A percentile compares a stretch with the other conserved stretches of the same genome.
phyloP scores from a whole-genome alignment of 331 rosid genomes.

The Quercus phellos region DNA sequence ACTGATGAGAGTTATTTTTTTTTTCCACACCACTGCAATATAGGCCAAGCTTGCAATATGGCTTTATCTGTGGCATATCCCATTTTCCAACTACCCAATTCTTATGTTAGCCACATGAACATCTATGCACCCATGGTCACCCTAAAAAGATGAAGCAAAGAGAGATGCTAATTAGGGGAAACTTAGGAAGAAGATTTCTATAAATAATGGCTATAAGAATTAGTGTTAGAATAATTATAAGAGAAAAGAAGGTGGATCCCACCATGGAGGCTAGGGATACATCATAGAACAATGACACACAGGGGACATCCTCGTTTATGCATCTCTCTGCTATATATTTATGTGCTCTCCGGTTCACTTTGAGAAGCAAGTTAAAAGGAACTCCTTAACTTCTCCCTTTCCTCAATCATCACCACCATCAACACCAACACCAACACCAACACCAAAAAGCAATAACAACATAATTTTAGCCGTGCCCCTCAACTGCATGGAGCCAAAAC shows the following conservation, averaged over 20 bases:
- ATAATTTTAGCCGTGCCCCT: constrained; percentile 37
- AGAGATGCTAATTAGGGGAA: constrained; percentile 21
- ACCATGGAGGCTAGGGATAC: constrained; percentile 31
- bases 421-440: constrained; percentile 8
- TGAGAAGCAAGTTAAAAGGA: constrained; percentile 38
- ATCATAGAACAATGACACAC: constrained; percentile 16
- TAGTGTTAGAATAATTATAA: constrained; percentile 48
- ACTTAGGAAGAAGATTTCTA: background rate
- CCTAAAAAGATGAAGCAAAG: constrained; percentile 3
- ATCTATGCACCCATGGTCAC: constrained; percentile 8
- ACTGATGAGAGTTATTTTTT: background rate
- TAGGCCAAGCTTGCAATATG: constrained; percentile 10
- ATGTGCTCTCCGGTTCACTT: constrained; percentile 37
- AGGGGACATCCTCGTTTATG: constrained; percentile 29
- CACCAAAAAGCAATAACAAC: constrained; percentile 16
- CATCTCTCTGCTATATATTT: constrained; percentile 39
- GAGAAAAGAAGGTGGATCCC: constrained; percentile 55
- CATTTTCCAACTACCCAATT: background rate
- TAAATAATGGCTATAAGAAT: constrained; percentile 23
- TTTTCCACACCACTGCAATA: background rate
- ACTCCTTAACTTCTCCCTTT: constrained; percentile 40
- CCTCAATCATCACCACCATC: constrained; percentile 23
- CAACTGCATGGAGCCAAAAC: constrained; percentile 52
- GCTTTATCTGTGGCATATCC: background rate
- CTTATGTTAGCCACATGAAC: constrained; percentile 3